phyloP scores from a whole-genome alignment of 805 yeast genomes.

The Schwanniomyces polymorphus region DNA sequence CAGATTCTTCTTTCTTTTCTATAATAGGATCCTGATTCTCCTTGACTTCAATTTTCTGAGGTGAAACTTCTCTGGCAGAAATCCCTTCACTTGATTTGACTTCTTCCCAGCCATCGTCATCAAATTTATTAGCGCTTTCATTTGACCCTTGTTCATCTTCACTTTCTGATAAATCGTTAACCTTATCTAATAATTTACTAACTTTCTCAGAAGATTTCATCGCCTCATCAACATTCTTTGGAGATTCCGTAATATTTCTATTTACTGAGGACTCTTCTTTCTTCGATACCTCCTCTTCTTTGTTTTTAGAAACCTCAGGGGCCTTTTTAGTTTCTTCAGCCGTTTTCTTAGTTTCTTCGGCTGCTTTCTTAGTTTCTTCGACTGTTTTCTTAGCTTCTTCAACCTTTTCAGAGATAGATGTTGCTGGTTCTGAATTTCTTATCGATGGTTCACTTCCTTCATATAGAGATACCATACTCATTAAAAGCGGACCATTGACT shows the following conservation, averaged over 20 bases:
- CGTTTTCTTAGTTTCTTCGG: conserved; percentile 16
- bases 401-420: conserved; percentile 24
- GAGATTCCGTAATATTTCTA: conserved; percentile 4
- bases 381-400: conserved; percentile 18
- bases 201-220: conserved; percentile 38
- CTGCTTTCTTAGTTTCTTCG: conserved; percentile 19
- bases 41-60: background rate
- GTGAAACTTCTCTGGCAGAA: background rate
- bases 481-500: conserved; percentile 78
- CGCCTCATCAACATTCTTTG: conserved; percentile 31
- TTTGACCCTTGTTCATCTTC: conserved; percentile 29
- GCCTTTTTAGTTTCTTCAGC: conserved; percentile 20
- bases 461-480: conserved; percentile 72
- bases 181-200: conserved; percentile 34
- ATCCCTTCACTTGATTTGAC: conserved; percentile 25
- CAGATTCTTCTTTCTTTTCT: background rate
- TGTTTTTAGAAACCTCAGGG: conserved; percentile 13
- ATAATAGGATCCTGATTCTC: background rate
- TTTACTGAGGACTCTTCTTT: conserved; percentile 6
- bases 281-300: conserved; percentile 9
- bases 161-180: conserved; percentile 37
- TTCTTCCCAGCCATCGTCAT: conserved; percentile 41
- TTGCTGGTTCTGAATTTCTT: conserved; percentile 38
- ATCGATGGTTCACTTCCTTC: conserved; percentile 68
- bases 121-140: conserved; percentile 16